phyloP scores from a whole-genome alignment of 345 rosid genomes.

The Linum tenue region DNA sequence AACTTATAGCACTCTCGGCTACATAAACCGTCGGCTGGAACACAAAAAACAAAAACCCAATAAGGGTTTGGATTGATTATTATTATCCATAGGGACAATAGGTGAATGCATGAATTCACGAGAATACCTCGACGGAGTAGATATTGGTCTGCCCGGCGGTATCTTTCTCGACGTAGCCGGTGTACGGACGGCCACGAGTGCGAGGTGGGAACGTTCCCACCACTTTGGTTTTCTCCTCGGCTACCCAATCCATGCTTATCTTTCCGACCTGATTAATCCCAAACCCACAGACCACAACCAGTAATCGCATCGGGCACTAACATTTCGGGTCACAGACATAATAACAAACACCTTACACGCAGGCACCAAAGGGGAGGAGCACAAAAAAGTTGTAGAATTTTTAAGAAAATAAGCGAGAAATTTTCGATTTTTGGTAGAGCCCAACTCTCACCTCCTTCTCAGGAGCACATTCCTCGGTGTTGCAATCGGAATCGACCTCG shows the following conservation, averaged over 20 bases:
- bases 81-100: not conserved
- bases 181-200: slow-evolving; percentile 47
- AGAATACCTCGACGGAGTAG: slow-evolving; percentile 73
- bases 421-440: too few species aligned
- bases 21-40: slow-evolving; percentile 79
- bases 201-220: slow-evolving; percentile 79
- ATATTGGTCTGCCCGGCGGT: slow-evolving; percentile 96
- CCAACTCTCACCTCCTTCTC: slow-evolving; percentile 63
- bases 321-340: too few species aligned
- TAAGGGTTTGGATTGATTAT: too few species aligned
- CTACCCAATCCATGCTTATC: slow-evolving; percentile 89
- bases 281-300: not conserved
- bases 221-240: slow-evolving; percentile 81
- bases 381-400: too few species aligned
- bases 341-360: too few species aligned
- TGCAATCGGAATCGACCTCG: slow-evolving; percentile 59
- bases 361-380: too few species aligned
- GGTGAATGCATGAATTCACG: too few species aligned
- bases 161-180: slow-evolving; percentile 93
- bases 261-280: slow-evolving; percentile 51
- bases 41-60: not conserved
- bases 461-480: slow-evolving; percentile 88
- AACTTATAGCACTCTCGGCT: slow-evolving; percentile 88
- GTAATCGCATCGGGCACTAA: too few species aligned
- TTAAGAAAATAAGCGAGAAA: too few species aligned